Evolutionary conservation across 2,329 filamentous ascomycete genomes (phyloP).

Genomic region (Colletotrichum plurivorum): DNA sequence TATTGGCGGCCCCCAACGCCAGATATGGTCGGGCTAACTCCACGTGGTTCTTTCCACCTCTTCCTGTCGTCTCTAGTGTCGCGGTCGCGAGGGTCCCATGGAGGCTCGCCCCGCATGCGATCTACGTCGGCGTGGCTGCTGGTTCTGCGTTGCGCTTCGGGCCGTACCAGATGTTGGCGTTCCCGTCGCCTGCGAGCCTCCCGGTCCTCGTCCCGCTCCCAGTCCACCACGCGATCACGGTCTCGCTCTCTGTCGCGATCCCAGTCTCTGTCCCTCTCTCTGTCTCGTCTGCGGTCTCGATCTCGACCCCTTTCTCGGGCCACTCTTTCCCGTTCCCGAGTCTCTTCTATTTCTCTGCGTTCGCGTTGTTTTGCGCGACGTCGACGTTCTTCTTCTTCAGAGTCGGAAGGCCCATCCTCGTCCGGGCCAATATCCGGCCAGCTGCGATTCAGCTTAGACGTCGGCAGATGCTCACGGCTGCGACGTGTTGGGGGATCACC

Average conservation of each 20-base stretch:
- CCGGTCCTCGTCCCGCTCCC: constrained; percentile 50
- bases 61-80: constrained; percentile 40
- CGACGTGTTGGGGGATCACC: constrained; percentile 42
- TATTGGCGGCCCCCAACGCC: constrained; percentile 41
- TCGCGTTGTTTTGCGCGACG: constrained; percentile 40
- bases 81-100: constrained; percentile 39
- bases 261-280: constrained; percentile 46
- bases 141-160: constrained; percentile 59
- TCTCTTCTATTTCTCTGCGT: constrained; percentile 43
- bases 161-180: constrained; percentile 53
- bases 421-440: constrained; percentile 59
- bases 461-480: constrained; percentile 55
- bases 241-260: constrained; percentile 52
- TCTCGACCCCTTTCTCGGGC: constrained; percentile 55
- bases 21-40: constrained; percentile 35
- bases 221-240: constrained; percentile 49
- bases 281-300: constrained; percentile 47
- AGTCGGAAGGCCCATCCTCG: constrained; percentile 51
- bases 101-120: constrained; percentile 44
- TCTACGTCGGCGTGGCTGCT: constrained; percentile 67
- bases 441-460: constrained; percentile 57
- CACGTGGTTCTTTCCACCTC: constrained; percentile 38
- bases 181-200: constrained; percentile 50
- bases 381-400: constrained; percentile 49
- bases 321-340: constrained; percentile 49